Base-by-base conservation (phyloP, 441 rosid genomes). In the Daphne laureola region DNA sequence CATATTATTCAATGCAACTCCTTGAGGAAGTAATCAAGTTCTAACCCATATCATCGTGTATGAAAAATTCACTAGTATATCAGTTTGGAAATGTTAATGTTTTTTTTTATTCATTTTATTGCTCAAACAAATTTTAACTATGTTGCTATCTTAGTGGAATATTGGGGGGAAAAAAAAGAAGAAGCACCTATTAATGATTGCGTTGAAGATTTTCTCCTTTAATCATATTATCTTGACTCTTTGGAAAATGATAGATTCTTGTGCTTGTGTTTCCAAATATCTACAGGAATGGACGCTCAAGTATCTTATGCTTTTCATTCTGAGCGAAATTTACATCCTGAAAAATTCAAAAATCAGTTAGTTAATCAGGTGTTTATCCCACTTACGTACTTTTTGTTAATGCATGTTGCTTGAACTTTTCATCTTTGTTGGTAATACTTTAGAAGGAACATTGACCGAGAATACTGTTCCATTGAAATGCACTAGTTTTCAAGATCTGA, bases 201-300 rank as follows among this genome's bases (percentile, higher is more conserved):
- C 38, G 1, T 31, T 31, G 2, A 1, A 31, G 38, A 31, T 31
- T 31, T 31, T 31, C 38, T 31, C 6, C 7, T 31, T 2, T 5
- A 31, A 31, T 31, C 38, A 6, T 7, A 31, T 31, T 9, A 31
- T 31, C 38, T 31, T 9, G 11, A 31, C 6, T 6, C 38, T 31
- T 45, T 46, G 25, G 46, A 45, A 12, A 36, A 31, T 57, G 27
- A 41, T 40, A 31, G 18, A 45, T n/a, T n/a, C 59, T 36, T 40
- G 13, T 5, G 15, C 25, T 59, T 36, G 35, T 18, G 18, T 51
- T n/a, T 59, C 49, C 25, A 71, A 48, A 61, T 72, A 58, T 42
- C 15, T 61, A 25, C 72, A 92, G 98, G 97, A 59, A 92, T 89
- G 97, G 98, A 92, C 77, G 96, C 98, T 67, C 97, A 92, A 71